Conservation (phyloP, 306 rosid genomes). For the Citrullus colocynthis region DNA sequence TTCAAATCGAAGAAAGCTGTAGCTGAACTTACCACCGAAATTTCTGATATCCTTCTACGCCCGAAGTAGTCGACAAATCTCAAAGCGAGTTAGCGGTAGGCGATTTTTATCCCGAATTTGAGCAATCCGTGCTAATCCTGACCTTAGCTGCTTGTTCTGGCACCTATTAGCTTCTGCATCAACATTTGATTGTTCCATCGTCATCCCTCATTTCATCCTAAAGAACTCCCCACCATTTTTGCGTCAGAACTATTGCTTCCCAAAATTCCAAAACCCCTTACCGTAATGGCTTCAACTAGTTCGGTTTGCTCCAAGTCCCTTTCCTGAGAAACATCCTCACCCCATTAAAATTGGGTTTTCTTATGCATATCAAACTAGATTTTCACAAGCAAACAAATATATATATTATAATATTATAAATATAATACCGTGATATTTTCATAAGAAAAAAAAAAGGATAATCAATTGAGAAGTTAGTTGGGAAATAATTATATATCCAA, state of each 20-base stretch:
- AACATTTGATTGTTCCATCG: neutral
- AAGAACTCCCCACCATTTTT: neutral
- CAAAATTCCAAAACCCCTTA: neutral
- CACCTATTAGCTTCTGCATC: neutral
- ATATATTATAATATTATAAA: neutral
- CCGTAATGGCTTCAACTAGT: neutral
- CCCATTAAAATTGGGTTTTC: neutral
- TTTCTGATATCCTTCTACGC: neutral
- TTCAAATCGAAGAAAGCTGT: neutral
- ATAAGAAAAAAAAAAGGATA: too few species aligned
- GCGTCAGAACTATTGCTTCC: neutral
- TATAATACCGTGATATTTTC: neutral
- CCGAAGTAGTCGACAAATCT: neutral
- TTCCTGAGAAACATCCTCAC: neutral
- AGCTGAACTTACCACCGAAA: neutral
- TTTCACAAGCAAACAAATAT: neutral
- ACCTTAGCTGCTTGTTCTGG: neutral
- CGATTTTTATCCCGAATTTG: neutral
- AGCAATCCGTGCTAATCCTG: neutral
- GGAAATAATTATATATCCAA: neutral
- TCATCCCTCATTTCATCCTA: neutral
- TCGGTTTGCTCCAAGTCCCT: neutral
- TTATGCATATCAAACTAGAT: neutral
- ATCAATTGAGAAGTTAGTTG: neutral
- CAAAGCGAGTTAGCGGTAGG: neutral